These are phyloP conservation scores for Penicillium pancosmium DNA, from an alignment of 495 filamentous ascomycete species.

Conservation along the genomic window DNA sequence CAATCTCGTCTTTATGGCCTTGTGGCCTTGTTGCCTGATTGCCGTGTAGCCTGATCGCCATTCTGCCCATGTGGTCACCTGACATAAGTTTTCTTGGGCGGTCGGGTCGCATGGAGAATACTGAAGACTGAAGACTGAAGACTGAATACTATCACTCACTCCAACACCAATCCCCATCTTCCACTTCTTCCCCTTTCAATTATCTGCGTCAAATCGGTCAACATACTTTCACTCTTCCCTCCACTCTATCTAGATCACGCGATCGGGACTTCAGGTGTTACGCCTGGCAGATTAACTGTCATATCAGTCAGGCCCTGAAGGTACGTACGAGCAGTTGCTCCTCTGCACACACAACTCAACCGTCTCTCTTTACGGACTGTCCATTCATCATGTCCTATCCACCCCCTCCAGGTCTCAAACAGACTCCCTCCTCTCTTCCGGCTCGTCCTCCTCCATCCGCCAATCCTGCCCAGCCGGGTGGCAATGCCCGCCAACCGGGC, in stretches of 20 bases:
- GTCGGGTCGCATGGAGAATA: constrained; percentile 6
- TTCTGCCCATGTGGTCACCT: constrained; percentile 37
- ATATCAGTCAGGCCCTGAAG: constrained; percentile 54
- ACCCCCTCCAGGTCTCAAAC: constrained; percentile 84
- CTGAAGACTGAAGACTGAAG: background rate
- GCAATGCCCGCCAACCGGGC: constrained; percentile 33
- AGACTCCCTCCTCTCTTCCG: constrained; percentile 73
- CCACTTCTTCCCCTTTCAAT: no score
- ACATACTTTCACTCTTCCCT: no score
- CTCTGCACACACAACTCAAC: constrained; percentile 37
- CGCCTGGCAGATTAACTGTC: constrained; percentile 42
- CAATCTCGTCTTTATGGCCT: background rate
- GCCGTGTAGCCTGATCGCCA: no score
- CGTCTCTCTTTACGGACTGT: constrained; percentile 44
- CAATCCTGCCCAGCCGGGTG: constrained; percentile 44
- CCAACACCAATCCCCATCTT: no score
- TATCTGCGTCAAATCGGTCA: no score
- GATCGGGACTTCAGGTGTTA: constrained; percentile 39
- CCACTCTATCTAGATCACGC: background rate
- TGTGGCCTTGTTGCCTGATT: constrained; percentile 25
- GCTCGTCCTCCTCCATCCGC: constrained; percentile 77
- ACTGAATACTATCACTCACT: no score
- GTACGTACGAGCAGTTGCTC: constrained; percentile 56
- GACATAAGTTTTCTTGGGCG: constrained; percentile 31
- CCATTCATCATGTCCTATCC: constrained; percentile 95